A percentile compares a stretch with the other conserved stretches of the same genome.
These are phyloP conservation scores for Allantophomopsis lycopodina DNA, from an alignment of 2,329 filamentous ascomycete genomes.

Conservation along the genomic window DNA sequence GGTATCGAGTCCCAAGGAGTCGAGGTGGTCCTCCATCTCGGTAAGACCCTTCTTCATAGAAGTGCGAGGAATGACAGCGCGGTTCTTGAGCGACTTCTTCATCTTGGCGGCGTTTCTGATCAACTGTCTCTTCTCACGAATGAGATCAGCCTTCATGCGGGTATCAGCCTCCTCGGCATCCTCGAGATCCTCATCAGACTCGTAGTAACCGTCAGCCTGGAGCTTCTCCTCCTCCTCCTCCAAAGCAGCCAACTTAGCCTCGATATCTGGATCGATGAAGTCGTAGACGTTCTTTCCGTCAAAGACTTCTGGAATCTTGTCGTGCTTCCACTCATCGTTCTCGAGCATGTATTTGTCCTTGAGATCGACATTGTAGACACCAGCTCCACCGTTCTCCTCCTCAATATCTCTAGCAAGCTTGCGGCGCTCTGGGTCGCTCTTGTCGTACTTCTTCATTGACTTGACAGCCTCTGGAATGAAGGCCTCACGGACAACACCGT, in stretches of 20 bases:
- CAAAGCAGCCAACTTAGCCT: constrained; percentile 76
- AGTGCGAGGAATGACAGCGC: constrained; percentile 79
- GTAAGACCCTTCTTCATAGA: constrained; percentile 69
- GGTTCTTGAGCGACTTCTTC: constrained; percentile 95
- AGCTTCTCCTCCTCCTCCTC: constrained; percentile 94
- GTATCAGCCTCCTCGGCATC: constrained; percentile 83
- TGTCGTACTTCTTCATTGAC: constrained; percentile 77
- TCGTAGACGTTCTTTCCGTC: constrained; percentile 97
- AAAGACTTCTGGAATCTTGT: constrained; percentile 87
- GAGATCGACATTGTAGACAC: constrained; percentile 91
- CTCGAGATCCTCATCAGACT: constrained; percentile 67
- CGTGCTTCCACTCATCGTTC: constrained; percentile 87
- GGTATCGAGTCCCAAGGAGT: constrained; percentile 76
- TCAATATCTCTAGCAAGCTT: constrained; percentile 77
- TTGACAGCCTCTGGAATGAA: constrained; percentile 82
- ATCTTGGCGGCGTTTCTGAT: constrained; percentile 91
- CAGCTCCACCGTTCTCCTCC: constrained; percentile 83
- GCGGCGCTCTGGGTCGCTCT: constrained; percentile 71
- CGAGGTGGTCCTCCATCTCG: constrained; percentile 75
- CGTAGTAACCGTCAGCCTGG: constrained; percentile 86
- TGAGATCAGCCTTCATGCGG: constrained; percentile 82
- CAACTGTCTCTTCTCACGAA: constrained; percentile 84
- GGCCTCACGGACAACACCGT: constrained; percentile 62
- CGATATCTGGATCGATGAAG: constrained; percentile 94
- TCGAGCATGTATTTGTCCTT: constrained; percentile 79